Percentiles rank a stretch among this genome's conserved stretches.
These are phyloP conservation scores for Leptosphaerulina australis DNA, from an alignment of 2,329 filamentous ascomycete species.

Conservation along the genomic window DNA sequence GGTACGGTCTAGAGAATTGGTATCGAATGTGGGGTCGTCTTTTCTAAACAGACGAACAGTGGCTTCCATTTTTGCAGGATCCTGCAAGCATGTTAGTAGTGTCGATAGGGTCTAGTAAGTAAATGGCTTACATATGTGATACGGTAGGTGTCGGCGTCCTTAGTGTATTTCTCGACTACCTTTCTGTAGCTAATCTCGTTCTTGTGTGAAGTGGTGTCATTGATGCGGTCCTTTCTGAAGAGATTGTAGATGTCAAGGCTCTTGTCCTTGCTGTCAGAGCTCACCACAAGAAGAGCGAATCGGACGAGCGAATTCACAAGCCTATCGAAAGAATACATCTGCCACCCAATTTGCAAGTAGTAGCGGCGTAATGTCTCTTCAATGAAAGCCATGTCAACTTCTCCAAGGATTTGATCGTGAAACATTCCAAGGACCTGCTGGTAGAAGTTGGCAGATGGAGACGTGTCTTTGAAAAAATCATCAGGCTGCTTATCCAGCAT, in stretches of 20 bases:
- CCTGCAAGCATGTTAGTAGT: constrained; percentile 34
- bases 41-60: constrained; percentile 84
- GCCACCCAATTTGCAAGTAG: constrained; percentile 90
- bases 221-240: constrained; percentile 80
- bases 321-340: constrained; percentile 90
- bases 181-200: constrained; percentile 89
- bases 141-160: constrained; percentile 89
- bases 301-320: constrained; percentile 81
- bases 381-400: constrained; percentile 80
- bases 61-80: constrained; percentile 71
- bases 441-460: constrained; percentile 74
- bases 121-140: constrained; percentile 79
- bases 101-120: not conserved
- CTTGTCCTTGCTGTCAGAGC: constrained; percentile 87
- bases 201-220: constrained; percentile 85
- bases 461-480: constrained; percentile 75
- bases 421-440: constrained; percentile 82
- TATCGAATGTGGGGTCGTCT: constrained; percentile 79
- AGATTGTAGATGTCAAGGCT: constrained; percentile 87
- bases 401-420: constrained; percentile 82
- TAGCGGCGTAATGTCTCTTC: constrained; percentile 91
- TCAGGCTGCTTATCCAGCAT: constrained; percentile 77
- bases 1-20: constrained; percentile 68
- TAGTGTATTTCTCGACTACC: constrained; percentile 88
- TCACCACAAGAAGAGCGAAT: constrained; percentile 81